These are phyloP conservation scores for Coleophoma eucalyptorum DNA, from an alignment of 2,329 filamentous ascomycete genomes.

Conservation along the genomic window DNA sequence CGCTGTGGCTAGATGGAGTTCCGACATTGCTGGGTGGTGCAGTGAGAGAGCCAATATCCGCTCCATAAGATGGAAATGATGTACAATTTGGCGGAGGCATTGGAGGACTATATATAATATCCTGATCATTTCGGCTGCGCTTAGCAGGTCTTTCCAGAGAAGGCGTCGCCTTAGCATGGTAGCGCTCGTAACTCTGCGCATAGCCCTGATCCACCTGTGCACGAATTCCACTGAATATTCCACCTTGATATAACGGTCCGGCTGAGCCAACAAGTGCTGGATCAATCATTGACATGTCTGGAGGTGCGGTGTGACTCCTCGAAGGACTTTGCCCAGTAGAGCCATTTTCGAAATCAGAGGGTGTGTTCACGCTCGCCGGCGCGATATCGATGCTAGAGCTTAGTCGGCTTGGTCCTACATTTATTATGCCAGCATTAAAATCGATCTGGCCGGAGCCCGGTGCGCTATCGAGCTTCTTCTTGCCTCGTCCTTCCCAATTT, in stretches of 20 bases:
- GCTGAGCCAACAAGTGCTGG: constrained; percentile 9
- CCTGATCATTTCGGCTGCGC: constrained; percentile 14
- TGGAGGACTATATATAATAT: constrained; percentile 5
- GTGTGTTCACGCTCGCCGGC: not conserved
- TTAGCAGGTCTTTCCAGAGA: constrained; percentile 13
- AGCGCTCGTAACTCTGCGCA: constrained; percentile 20
- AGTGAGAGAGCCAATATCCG: constrained; percentile 3
- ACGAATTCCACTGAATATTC: constrained; percentile 2
- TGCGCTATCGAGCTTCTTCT: constrained; percentile 44
- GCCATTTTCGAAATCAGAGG: too few species aligned
- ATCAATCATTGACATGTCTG: constrained; percentile 11
- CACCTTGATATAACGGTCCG: constrained; percentile 6
- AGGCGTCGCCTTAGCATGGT: constrained; percentile 7
- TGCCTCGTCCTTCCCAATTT: constrained; percentile 74
- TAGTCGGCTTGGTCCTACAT: constrained; percentile 2
- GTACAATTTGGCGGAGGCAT: constrained; percentile 19
- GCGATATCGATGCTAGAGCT: not conserved
- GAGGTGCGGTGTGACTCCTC: not conserved
- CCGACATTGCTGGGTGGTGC: constrained; percentile 3
- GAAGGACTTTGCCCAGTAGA: too few species aligned
- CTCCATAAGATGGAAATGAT: constrained; percentile 5
- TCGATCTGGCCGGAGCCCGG: constrained; percentile 6
- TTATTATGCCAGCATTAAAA: constrained; percentile 9
- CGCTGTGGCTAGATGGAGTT: constrained; percentile 34
- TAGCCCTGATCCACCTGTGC: constrained; percentile 7